Conservation (phyloP, 768 basidiomycete genomes). For the Lentinula guzmanii region DNA sequence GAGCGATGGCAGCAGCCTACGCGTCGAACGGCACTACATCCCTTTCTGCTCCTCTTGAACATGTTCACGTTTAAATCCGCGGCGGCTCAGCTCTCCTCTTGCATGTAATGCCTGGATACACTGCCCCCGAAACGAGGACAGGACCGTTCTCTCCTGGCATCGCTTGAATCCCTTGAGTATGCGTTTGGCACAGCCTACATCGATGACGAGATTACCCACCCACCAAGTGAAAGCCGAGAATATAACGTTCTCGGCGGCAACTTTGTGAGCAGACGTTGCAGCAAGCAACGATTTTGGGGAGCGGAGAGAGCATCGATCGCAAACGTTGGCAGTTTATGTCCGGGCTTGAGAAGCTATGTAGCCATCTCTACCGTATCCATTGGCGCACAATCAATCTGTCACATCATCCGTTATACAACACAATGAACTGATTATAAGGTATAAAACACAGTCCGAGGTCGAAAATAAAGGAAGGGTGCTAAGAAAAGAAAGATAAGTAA, state of each 20-base stretch:
- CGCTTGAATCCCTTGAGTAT: conserved; percentile 36
- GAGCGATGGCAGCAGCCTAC: conserved; percentile 11
- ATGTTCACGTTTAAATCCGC: conserved; percentile 75
- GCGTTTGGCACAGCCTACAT: conserved; percentile 60
- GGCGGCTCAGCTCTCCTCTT: conserved; percentile 61
- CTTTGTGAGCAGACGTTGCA: conserved; percentile 39
- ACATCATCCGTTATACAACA: not conserved
- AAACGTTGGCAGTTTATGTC: not conserved
- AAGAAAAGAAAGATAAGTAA: not conserved
- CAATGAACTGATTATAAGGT: not conserved
- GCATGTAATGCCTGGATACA: conserved; percentile 59
- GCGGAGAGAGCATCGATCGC: conserved; percentile 28
- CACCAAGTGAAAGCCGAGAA: conserved; percentile 47
- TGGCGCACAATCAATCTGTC: not conserved
- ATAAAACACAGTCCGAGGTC: not conserved
- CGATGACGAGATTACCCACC: conserved; percentile 63
- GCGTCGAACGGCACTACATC: conserved; percentile 27
- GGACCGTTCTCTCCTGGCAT: conserved; percentile 58
- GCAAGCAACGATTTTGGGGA: conserved; percentile 55
- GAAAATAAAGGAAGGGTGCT: not conserved
- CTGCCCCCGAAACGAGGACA: conserved; percentile 56
- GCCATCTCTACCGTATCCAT: not conserved
- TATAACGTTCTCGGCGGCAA: conserved; percentile 36
- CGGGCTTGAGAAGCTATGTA: not conserved
- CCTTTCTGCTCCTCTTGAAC: conserved; percentile 61